Base-by-base conservation (phyloP, 768 basidiomycete genomes). In the Lyophyllum decastes region DNA sequence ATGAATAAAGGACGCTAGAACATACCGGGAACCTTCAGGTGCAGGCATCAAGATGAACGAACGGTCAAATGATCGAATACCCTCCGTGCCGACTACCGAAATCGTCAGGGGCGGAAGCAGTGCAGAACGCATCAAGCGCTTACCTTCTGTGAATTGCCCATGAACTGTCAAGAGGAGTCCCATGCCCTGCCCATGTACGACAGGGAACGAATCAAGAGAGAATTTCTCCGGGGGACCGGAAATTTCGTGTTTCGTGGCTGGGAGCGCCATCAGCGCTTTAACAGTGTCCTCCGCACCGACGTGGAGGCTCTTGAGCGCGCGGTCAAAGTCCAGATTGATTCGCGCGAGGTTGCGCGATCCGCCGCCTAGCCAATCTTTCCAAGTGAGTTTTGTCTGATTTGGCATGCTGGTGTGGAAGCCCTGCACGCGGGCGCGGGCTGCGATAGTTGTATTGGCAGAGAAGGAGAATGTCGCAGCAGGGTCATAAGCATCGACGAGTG, bases 121-220 rank as follows among this genome's bases (percentile, higher is more conserved):
- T 25, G 9, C n/a, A 47, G 40, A 49, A 30, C 21, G 30, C 10
- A 10, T 27, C 19, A 54, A 38, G 40, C 22, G 79, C 88, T 58
- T 66, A 95, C 96, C 80, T 82, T 98, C 96, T 50, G 82, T 81
- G 68, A 96, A 96, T 70, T 98, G 88, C 2, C 95, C 95, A 69
- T 97, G 94, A 17, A 98, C 78, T 45, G 83, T 85, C 58, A 91
- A 76, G 53, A 93, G 77, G 60, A 96, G 80, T 17, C 83, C 74
- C 68, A 81, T 85, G 43, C 82, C 82, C 44, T 75, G 73, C 10
- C 86, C 88, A 59, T 85, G 83, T 26, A 77, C 78, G 40, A 93
- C 82, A 5, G 86, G 91, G 79, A 91, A 94, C 0, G 90, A 84
- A 64, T 99, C 97, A 33, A 97, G 80, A 59, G 85, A 86, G 71